phyloP scores from a whole-genome alignment of 306 rosid species.

The Potentilla sterilis region DNA sequence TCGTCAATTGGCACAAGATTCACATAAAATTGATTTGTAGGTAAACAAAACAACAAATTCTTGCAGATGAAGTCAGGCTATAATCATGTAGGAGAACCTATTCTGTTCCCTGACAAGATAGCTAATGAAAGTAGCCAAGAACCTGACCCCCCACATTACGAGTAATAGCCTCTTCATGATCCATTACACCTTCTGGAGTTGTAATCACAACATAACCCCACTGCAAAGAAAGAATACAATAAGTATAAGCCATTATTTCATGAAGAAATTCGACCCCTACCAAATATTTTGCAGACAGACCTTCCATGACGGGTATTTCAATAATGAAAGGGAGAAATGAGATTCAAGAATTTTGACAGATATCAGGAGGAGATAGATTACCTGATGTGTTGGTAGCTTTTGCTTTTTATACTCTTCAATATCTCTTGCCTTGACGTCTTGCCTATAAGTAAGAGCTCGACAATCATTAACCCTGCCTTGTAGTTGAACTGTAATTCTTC shows the following conservation, averaged over 20 bases:
- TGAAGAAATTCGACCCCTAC: slow-evolving; percentile 4
- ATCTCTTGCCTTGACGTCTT: slow-evolving; percentile 72
- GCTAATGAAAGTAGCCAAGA: slow-evolving; percentile 75
- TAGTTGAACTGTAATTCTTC: slow-evolving; percentile 82
- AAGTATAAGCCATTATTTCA: too few species aligned
- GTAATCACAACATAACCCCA: slow-evolving; percentile 97
- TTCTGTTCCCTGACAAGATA: not conserved
- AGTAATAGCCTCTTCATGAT: slow-evolving; percentile 80
- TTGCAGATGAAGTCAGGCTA: not conserved
- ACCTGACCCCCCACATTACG: slow-evolving; percentile 80
- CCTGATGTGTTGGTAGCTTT: slow-evolving; percentile 82
- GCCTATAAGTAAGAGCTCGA: slow-evolving; percentile 67
- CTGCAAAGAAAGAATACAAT: slow-evolving; percentile 43
- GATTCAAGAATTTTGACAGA: not conserved
- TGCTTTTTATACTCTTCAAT: slow-evolving; percentile 60
- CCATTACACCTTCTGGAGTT: slow-evolving; percentile 92
- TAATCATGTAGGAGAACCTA: not conserved
- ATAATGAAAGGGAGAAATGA: slow-evolving; percentile 3
- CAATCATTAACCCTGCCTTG: slow-evolving; percentile 88
- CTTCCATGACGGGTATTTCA: not conserved
- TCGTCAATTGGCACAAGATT: slow-evolving; percentile 4
- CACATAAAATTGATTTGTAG: not conserved
- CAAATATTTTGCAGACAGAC: not conserved
- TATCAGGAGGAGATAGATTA: slow-evolving; percentile 23
- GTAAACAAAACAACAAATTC: slow-evolving; percentile 13